These are phyloP conservation scores for Didymella lethalis DNA, from an alignment of 2,329 filamentous ascomycete species.

Conservation along the genomic window DNA sequence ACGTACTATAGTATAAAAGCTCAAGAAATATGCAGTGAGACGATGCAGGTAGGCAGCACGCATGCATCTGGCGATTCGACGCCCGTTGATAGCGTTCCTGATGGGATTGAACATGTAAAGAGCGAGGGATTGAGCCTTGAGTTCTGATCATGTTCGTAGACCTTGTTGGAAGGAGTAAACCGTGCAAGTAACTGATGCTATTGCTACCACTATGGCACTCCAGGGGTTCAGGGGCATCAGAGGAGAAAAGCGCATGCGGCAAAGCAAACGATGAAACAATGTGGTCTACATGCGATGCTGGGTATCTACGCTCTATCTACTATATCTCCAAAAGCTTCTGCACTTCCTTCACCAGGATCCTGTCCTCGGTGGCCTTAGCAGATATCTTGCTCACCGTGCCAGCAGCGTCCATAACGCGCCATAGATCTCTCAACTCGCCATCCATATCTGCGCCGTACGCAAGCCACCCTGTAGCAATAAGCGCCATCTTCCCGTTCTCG, in stretches of 20 bases:
- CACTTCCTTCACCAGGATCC: constrained; percentile 48
- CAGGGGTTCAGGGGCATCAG: no score
- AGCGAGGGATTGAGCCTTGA: no score
- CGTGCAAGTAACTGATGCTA: no score
- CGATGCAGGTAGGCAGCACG: no score
- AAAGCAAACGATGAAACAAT: not conserved
- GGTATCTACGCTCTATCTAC: constrained; percentile 3
- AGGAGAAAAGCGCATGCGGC: no score
- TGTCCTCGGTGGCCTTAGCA: constrained; percentile 37
- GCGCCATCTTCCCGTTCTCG: constrained; percentile 78
- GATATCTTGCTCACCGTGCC: constrained; percentile 61
- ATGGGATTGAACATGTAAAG: no score
- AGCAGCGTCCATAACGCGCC: constrained; percentile 77
- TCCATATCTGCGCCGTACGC: constrained; percentile 73
- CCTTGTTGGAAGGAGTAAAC: no score
- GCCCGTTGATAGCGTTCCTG: no score
- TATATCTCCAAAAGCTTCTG: constrained; percentile 42
- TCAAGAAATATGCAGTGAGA: no score
- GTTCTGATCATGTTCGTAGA: no score
- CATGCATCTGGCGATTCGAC: no score
- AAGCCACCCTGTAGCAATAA: constrained; percentile 78
- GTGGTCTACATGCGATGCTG: constrained; percentile 9
- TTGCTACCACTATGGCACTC: no score
- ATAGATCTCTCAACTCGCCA: constrained; percentile 81
- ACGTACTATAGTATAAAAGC: constrained; percentile 5